Evolutionary conservation across 208 protist genomes (phyloP).

Genomic region (Acanthamoeba divionensis): DNA sequence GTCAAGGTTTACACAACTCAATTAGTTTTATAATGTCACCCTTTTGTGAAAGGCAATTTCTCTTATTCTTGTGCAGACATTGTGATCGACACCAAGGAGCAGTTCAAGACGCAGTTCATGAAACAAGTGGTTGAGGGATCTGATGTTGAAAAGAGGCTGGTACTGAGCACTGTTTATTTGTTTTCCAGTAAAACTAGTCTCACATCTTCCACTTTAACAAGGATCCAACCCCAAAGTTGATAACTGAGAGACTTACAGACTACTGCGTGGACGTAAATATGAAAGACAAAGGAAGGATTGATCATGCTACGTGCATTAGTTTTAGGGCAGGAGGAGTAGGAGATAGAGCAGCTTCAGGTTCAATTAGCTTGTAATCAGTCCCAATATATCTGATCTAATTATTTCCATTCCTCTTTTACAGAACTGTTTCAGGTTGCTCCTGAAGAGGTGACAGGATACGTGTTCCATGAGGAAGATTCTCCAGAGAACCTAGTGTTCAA

Average conservation of each 20-base stretch:
- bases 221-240: slow-evolving; percentile 18
- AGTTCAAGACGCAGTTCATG: slow-evolving; percentile 18
- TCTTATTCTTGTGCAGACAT: background rate
- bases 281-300: background rate
- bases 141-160: background rate
- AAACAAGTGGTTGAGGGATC: background rate
- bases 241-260: slow-evolving; percentile 1
- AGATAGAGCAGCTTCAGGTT: background rate
- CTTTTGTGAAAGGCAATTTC: no score
- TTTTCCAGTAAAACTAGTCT: no score
- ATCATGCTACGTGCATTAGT: background rate
- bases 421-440: slow-evolving; percentile 16
- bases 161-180: no score
- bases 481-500: slow-evolving; percentile 35
- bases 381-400: background rate
- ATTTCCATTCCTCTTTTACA: background rate
- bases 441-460: slow-evolving; percentile 3
- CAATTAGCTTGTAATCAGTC: background rate
- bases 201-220: no score
- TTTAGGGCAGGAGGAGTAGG: slow-evolving; percentile 2
- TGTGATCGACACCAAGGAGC: slow-evolving; percentile 6
- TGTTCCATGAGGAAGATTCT: slow-evolving; percentile 36
- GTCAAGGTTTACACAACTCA: no score
- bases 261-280: background rate
- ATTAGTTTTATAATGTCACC: no score